Conservation (phyloP, 805 yeast species). For the Blastobotrys peoriensis region DNA sequence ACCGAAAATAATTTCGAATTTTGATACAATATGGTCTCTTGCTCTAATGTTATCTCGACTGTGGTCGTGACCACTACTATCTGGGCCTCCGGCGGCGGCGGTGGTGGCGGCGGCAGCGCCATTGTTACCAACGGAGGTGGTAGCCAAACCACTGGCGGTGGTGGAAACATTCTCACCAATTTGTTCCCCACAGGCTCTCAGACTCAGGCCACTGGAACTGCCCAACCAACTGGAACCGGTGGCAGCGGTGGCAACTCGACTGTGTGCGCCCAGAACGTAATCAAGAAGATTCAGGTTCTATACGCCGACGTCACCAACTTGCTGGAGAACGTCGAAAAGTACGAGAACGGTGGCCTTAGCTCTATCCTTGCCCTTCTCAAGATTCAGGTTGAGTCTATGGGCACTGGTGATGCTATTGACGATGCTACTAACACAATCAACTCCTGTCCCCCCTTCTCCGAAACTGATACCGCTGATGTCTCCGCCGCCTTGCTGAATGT, state of each 20-base stretch:
- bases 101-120: not conserved
- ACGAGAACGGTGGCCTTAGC: not conserved
- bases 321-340: not conserved
- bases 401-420: not conserved
- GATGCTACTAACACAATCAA: slow-evolving; percentile 1
- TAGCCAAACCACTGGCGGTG: not conserved
- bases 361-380: not conserved
- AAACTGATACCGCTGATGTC: not conserved
- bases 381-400: slow-evolving; percentile 1
- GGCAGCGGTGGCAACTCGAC: not conserved
- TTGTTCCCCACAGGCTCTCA: not conserved
- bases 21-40: not conserved
- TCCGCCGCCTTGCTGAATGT: not conserved
- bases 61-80: not conserved
- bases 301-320: not conserved
- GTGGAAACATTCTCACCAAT: not conserved
- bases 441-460: not conserved
- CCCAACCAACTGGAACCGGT: not conserved
- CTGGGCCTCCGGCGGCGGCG: not conserved
- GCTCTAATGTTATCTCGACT: not conserved
- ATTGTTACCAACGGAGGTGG: not conserved
- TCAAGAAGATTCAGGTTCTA: not conserved
- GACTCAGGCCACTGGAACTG: not conserved
- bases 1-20: not conserved
- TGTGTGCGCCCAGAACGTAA: not conserved